Evolutionary conservation across 2,329 filamentous ascomycete genomes (phyloP), one percentile per base, ranked within the genome.

Genomic region (Ampelomyces quisqualis): DNA sequence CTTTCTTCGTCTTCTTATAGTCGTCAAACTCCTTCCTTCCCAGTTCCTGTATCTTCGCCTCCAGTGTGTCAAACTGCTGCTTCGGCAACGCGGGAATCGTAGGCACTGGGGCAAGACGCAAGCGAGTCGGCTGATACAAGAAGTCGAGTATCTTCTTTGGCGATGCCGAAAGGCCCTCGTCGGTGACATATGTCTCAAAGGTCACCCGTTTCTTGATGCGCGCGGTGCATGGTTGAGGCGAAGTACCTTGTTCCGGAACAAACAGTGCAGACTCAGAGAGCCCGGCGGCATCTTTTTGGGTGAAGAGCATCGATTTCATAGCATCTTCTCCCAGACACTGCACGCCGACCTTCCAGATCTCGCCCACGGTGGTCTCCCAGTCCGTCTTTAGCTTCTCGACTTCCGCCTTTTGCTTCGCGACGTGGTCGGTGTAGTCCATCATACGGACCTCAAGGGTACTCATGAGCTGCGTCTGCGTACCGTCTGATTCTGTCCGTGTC

Each of bases 331-430:
- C 64, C 11, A 68, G 33, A 20, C 45, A 53, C 7, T 24, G 34
- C 0, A 50, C 35, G 6, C 62, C 62, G 3, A 59, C 27, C 32
- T 61, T 58, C 51, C 55, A 64, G 13, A 68, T 61, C 44, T 68
- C 60, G 14, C 55, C 55, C 2, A 61, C 42, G 2, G 58, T 37
- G 0, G 15, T 22, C 34, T 62, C 55, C 64, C 65, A 68, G 20
- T 57, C 39, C 7, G 31, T 44, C 13, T 60, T 49, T 21, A 68
- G 28, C 7, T 31, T 35, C 8, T 41, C 29, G 4, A 67, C 38
- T 27, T 56, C 49, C 13, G 39, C 36, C 13, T 47, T 51, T n/a
- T 57, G 50, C 5, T 46, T 29, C 29, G 40, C 37, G n/a, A 65
- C 41, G 9, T 45, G 29, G 1, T 45, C 37, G n/a, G 47, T 45